Evolutionary conservation across 768 basidiomycete species (phyloP).

Genomic region (Boletus tylopilopsis): DNA sequence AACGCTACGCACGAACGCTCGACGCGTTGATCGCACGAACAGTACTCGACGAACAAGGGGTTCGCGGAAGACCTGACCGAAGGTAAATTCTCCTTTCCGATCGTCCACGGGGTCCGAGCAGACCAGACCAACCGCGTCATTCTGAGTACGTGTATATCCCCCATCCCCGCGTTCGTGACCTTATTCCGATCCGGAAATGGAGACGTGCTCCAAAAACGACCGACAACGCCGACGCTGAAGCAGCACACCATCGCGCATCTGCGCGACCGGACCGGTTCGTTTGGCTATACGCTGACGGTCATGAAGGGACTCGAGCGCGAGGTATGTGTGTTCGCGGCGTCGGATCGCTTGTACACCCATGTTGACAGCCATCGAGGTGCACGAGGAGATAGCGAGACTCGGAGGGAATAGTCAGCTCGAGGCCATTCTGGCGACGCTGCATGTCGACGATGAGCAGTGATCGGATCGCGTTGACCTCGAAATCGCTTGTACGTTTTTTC

Average conservation of each 20-base stretch:
- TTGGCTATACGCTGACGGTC: constrained; percentile 78
- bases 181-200: background rate
- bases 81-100: constrained; percentile 78
- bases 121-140: constrained; percentile 76
- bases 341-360: background rate
- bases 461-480: too few relatives aligned
- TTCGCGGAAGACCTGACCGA: constrained; percentile 77
- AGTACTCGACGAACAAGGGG: constrained; percentile 65
- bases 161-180: background rate
- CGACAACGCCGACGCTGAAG: constrained; percentile 80
- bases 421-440: constrained; percentile 51
- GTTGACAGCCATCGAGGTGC: constrained; percentile 31
- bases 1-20: background rate
- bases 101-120: constrained; percentile 77
- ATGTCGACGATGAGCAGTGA: constrained; percentile 31
- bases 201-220: constrained; percentile 94
- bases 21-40: too few relatives aligned
- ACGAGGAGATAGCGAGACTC: constrained; percentile 62
- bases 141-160: constrained; percentile 72
- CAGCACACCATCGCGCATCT: constrained; percentile 79
- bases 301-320: constrained; percentile 63
- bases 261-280: constrained; percentile 69
- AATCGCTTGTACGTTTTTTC: too few relatives aligned
- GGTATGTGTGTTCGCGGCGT: constrained; percentile 14
- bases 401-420: constrained; percentile 74